phyloP scores from a whole-genome alignment of 2,329 filamentous ascomycete genomes.

The Ascomycota sp. region DNA sequence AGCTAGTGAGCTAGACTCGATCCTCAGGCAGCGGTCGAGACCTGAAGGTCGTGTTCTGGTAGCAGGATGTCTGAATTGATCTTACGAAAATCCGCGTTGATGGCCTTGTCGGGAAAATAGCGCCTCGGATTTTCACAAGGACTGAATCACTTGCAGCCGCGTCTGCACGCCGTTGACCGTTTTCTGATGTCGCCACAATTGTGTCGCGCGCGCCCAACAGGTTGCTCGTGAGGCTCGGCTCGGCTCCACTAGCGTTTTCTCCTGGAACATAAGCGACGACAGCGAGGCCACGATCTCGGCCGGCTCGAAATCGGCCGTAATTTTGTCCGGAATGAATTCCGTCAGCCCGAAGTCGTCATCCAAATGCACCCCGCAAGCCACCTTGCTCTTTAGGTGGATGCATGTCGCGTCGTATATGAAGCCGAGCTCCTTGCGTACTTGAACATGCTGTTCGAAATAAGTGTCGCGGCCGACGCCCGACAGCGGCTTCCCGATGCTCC shows the following conservation, averaged over 20 bases:
- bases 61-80: no score
- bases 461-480: no score
- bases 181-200: slow-evolving; percentile 70
- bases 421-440: slow-evolving; percentile 71
- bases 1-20: no score
- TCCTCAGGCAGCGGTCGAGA: no score
- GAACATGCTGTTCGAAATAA: slow-evolving; percentile 54
- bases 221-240: slow-evolving; percentile 52
- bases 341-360: slow-evolving; percentile 91
- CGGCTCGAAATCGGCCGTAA: slow-evolving; percentile 81
- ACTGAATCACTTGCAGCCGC: slow-evolving; percentile 74
- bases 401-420: slow-evolving; percentile 76
- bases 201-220: slow-evolving; percentile 65
- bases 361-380: slow-evolving; percentile 93
- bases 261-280: slow-evolving; percentile 90
- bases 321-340: slow-evolving; percentile 88
- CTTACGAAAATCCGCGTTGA: no score
- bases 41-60: no score
- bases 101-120: no score
- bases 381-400: slow-evolving; percentile 91
- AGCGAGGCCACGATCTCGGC: slow-evolving; percentile 89
- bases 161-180: slow-evolving; percentile 83
- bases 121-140: slow-evolving; percentile 8
- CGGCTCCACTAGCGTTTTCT: slow-evolving; percentile 70
- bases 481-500: no score